Conservation (phyloP, 2,329 filamentous ascomycete genomes). For the Cordyceps pruinosa region DNA sequence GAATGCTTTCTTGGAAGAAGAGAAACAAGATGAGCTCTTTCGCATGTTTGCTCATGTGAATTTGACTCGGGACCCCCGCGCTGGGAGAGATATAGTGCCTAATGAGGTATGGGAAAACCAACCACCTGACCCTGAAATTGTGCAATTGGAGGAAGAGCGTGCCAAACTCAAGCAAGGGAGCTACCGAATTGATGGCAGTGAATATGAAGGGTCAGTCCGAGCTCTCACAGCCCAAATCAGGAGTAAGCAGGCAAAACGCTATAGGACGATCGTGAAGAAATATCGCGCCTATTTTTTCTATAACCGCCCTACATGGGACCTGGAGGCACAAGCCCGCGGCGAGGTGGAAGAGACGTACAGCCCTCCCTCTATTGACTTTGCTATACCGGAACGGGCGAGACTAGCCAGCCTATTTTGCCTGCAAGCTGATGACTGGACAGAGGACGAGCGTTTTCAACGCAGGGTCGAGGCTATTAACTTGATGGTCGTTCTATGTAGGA, state of each 20-base stretch:
- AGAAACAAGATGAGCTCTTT: conserved; percentile 18
- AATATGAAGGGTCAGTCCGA: conserved; percentile 21
- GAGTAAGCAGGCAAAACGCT: conserved; percentile 16
- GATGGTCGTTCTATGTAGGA: conserved; percentile 18
- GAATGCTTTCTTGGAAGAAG: conserved; percentile 22
- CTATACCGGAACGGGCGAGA: conserved; percentile 16
- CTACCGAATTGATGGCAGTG: conserved; percentile 19
- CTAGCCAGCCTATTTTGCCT: conserved; percentile 17
- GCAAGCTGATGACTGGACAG: conserved; percentile 13
- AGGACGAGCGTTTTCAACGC: conserved; percentile 13
- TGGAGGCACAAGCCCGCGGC: conserved; percentile 19
- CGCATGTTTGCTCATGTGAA: conserved; percentile 20
- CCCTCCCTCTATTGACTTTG: conserved; percentile 16
- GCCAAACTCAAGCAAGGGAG: conserved; percentile 20
- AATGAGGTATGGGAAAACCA: conserved; percentile 22
- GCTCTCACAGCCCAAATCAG: conserved; percentile 19
- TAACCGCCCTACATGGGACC: conserved; percentile 23
- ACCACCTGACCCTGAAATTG: conserved; percentile 21
- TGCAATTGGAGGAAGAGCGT: conserved; percentile 16
- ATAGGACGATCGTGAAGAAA: conserved; percentile 16
- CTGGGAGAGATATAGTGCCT: conserved; percentile 25
- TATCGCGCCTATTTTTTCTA: conserved; percentile 19
- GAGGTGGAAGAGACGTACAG: conserved; percentile 18
- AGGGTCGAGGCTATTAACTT: conserved; percentile 17
- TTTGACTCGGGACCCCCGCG: conserved; percentile 22